Conservation (phyloP, 2,329 filamentous ascomycete genomes). For the Aspergillus carbonarius region DNA sequence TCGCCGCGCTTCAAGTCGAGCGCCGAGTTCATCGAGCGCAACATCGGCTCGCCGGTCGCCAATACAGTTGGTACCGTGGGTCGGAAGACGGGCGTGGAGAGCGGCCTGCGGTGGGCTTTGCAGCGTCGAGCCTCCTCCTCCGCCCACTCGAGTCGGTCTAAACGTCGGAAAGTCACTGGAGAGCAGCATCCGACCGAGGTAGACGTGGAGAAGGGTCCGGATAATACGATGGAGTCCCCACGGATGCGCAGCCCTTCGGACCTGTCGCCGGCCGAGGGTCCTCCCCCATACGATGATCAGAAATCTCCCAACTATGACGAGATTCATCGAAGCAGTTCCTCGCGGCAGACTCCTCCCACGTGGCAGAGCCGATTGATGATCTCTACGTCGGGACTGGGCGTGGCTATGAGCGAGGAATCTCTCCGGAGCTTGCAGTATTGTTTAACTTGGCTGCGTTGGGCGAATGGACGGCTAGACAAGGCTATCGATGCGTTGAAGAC, state of each 20-base stretch:
- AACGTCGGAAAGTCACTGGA: slow-evolving; percentile 46
- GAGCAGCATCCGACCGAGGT: slow-evolving; percentile 37
- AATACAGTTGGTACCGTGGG: slow-evolving; percentile 84
- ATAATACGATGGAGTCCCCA: slow-evolving; percentile 17
- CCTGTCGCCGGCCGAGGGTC: slow-evolving; percentile 67
- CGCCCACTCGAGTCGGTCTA: slow-evolving; percentile 35
- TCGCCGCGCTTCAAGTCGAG: slow-evolving; percentile 86
- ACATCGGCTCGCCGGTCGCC: slow-evolving; percentile 75
- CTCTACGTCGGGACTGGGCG: slow-evolving; percentile 84
- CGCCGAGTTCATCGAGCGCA: slow-evolving; percentile 86
- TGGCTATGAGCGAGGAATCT: slow-evolving; percentile 88
- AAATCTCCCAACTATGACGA: slow-evolving; percentile 74
- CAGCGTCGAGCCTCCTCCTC: slow-evolving; percentile 40
- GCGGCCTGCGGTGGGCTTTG: slow-evolving; percentile 81
- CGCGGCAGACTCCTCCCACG: slow-evolving; percentile 35
- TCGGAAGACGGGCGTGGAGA: slow-evolving; percentile 82
- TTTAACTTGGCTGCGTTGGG: slow-evolving; percentile 74
- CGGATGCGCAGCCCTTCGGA: slow-evolving; percentile 59
- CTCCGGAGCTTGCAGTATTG: slow-evolving; percentile 82
- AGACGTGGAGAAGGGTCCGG: slow-evolving; percentile 49
- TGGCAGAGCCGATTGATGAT: slow-evolving; percentile 87
- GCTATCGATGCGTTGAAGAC: slow-evolving; percentile 72
- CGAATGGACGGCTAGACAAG: slow-evolving; percentile 75
- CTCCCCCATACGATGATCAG: slow-evolving; percentile 81
- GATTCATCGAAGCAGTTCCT: slow-evolving; percentile 37